A percentile compares a stretch with the other conserved stretches of the same genome.
Evolutionary conservation across 1,284 basidiomycete genomes (phyloP).

Genomic region (Fomitiporia mediterranea): DNA sequence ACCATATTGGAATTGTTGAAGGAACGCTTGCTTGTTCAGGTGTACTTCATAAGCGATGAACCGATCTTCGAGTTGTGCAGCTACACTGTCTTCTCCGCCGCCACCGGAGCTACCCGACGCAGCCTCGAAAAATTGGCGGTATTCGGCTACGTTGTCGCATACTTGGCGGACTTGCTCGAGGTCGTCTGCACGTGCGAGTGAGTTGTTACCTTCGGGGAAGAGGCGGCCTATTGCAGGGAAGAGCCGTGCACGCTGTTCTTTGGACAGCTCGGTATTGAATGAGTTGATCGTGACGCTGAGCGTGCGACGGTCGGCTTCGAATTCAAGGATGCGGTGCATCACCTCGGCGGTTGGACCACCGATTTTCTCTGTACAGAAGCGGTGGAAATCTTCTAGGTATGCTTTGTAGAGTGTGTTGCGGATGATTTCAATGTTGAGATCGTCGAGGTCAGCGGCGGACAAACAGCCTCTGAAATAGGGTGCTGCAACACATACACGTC

Average conservation of each 20-base stretch:
- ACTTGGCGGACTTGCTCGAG: constrained; percentile 89
- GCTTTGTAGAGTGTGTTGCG: constrained; percentile 99
- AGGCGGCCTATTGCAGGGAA: constrained; percentile 93
- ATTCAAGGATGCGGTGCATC: constrained; percentile 87
- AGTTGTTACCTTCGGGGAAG: constrained; percentile 95
- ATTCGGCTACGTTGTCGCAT: constrained; percentile 88
- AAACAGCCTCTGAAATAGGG: constrained; percentile 97
- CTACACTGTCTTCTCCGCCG: constrained; percentile 37
- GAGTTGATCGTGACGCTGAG: constrained; percentile 99
- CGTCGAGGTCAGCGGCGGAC: constrained; percentile 93
- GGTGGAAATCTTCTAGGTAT: constrained; percentile 96
- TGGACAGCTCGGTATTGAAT: constrained; percentile 91
- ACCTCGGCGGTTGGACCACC: constrained; percentile 84
- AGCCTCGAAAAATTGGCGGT: constrained; percentile 88
- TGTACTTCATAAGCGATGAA: constrained; percentile 96
- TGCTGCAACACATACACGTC: constrained; percentile 44
- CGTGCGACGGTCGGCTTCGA: constrained; percentile 95
- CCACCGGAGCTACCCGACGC: constrained; percentile 37
- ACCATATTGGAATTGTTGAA: constrained; percentile 93
- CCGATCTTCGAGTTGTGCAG: constrained; percentile 82
- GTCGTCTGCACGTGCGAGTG: constrained; percentile 91
- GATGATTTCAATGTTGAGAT: constrained; percentile 99
- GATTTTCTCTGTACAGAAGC: constrained; percentile 68
- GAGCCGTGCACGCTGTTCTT: constrained; percentile 93
- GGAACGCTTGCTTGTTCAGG: constrained; percentile 88